phyloP scores from a whole-genome alignment of 805 yeast species.

The Suhomyces sp. region DNA sequence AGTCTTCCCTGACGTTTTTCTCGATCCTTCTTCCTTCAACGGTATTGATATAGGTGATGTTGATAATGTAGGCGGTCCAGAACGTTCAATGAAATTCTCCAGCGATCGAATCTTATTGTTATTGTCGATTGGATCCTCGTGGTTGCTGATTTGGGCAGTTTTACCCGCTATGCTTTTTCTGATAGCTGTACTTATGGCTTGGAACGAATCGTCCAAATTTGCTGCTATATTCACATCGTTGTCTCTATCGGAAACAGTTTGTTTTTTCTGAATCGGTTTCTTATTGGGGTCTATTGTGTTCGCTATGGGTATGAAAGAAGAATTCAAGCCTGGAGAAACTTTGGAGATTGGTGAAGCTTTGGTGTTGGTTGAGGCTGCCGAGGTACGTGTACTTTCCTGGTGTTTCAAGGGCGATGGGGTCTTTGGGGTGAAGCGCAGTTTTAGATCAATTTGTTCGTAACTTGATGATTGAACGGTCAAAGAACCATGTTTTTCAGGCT shows the following conservation, averaged over 20 bases:
- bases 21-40: conserved; percentile 14
- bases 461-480: too few species aligned
- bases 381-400: too few species aligned
- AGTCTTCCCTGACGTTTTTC: conserved; percentile 15
- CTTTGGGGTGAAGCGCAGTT: conserved; percentile 2
- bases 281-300: conserved; percentile 14
- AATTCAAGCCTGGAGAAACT: conserved; percentile 20
- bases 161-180: conserved; percentile 45
- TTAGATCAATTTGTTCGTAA: too few species aligned
- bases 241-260: too few species aligned
- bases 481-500: not conserved
- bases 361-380: too few species aligned
- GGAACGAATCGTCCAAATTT: conserved; percentile 46
- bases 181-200: conserved; percentile 47
- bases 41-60: conserved; percentile 17
- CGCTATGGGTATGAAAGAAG: conserved; percentile 24
- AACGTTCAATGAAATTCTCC: not conserved
- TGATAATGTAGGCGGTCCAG: too few species aligned
- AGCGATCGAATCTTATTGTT: too few species aligned
- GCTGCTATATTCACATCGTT: too few species aligned
- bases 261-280: not conserved
- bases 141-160: conserved; percentile 7
- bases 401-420: conserved; percentile 8
- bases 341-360: conserved; percentile 9
- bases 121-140: too few species aligned